Evolutionary conservation across 805 yeast species (phyloP).

Genomic region (Brettanomyces bruxellensis): DNA sequence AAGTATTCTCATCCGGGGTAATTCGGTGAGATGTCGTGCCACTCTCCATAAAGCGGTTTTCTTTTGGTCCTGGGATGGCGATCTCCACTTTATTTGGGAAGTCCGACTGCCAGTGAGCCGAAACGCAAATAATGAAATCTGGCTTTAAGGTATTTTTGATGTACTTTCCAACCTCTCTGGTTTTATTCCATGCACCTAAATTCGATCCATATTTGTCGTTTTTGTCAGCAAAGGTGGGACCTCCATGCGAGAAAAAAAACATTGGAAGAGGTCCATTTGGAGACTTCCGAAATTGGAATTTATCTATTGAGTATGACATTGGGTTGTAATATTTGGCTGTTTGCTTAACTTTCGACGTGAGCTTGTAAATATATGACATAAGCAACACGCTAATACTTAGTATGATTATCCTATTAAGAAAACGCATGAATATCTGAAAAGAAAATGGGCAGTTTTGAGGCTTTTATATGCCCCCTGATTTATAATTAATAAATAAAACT

Average conservation of each 20-base stretch:
- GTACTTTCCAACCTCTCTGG: conserved; percentile 40
- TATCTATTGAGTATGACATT: conserved; percentile 1
- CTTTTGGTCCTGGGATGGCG: conserved; percentile 29
- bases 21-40: conserved; percentile 13
- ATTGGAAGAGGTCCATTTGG: conserved; percentile 35
- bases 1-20: conserved; percentile 33
- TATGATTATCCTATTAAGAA: neutral
- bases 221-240: conserved; percentile 65
- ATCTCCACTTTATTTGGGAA: conserved; percentile 36
- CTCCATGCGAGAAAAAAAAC: conserved; percentile 74
- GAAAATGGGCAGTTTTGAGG: neutral
- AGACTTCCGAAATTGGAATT: conserved; percentile 11
- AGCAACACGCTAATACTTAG: neutral
- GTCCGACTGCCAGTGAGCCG: conserved; percentile 71
- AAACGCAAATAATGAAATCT: conserved; percentile 53
- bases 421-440: neutral
- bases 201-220: conserved; percentile 41
- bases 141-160: conserved; percentile 48
- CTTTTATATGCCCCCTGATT: neutral
- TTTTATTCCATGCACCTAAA: conserved; percentile 48
- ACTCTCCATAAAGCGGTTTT: conserved; percentile 10
- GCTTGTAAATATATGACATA: conserved; percentile 1
- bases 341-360: neutral
- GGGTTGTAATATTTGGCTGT: neutral
- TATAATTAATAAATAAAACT: too few species aligned